phyloP scores from a whole-genome alignment of 495 filamentous ascomycete genomes.

The Xylaria sp. region DNA sequence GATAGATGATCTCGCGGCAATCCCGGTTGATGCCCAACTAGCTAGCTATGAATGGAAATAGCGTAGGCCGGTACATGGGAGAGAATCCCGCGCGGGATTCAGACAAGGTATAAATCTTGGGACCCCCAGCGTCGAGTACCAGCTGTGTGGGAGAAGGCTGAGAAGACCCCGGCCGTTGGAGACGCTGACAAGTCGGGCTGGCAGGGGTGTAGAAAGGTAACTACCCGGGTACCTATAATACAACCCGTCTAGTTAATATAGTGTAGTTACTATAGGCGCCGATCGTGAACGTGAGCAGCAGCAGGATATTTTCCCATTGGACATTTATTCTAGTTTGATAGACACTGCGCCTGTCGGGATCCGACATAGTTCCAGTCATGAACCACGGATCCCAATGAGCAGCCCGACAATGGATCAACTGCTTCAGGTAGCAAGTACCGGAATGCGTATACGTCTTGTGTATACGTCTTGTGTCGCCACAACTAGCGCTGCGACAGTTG shows the following conservation, averaged over 20 bases:
- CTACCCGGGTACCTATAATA: neutral
- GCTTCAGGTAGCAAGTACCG: constrained; percentile 1
- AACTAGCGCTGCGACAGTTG: constrained; percentile 12
- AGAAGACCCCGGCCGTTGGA: constrained; percentile 22
- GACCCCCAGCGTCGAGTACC: constrained; percentile 1
- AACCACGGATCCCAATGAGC: constrained; percentile 1
- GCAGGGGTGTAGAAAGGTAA: constrained; percentile 18
- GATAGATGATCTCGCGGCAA: constrained; percentile 3
- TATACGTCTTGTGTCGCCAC: too few relatives aligned
- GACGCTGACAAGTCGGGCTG: constrained; percentile 7
- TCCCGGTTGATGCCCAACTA: constrained; percentile 26
- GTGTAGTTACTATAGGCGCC: constrained; percentile 2
- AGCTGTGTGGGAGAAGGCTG: constrained; percentile 26
- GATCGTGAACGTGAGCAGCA: constrained; percentile 6
- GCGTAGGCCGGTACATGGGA: constrained; percentile 21
- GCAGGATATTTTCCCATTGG: neutral
- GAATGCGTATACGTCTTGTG: constrained; percentile 1
- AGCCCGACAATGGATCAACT: constrained; percentile 3
- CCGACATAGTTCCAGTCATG: constrained; percentile 14
- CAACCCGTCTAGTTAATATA: neutral
- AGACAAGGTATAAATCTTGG: constrained; percentile 2
- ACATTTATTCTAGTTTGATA: neutral
- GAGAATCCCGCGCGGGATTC: constrained; percentile 5
- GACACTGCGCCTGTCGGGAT: constrained; percentile 2
- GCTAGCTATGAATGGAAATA: constrained; percentile 6